phyloP scores from a whole-genome alignment of 2,329 filamentous ascomycete species.

The Exophiala sideris region DNA sequence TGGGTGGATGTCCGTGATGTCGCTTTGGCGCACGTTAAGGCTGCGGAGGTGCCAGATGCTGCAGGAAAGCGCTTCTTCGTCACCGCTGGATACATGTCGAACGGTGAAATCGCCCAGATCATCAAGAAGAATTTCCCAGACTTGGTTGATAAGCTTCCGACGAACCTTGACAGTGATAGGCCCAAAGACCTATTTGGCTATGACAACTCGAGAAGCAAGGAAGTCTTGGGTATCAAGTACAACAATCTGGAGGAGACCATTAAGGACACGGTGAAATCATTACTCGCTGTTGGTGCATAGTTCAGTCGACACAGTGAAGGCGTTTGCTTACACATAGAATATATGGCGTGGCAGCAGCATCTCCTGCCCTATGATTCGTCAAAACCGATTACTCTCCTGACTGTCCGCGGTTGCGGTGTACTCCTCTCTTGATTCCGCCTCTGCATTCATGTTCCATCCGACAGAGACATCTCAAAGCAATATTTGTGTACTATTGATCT shows the following conservation, averaged over 20 bases:
- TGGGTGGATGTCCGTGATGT: conserved; percentile 55
- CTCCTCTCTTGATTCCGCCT: no score
- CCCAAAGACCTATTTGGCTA: conserved; percentile 48
- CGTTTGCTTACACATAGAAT: no score
- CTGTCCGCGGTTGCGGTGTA: no score
- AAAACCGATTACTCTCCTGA: no score
- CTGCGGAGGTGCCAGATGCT: conserved; percentile 46
- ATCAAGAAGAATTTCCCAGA: conserved; percentile 44
- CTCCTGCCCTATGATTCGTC: no score
- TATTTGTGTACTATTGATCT: no score
- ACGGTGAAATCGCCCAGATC: conserved; percentile 42
- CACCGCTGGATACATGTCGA: conserved; percentile 40
- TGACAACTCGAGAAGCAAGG: conserved; percentile 41
- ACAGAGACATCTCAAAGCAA: no score
- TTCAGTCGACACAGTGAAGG: background rate
- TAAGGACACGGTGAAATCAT: conserved; percentile 49
- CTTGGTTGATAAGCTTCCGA: conserved; percentile 41
- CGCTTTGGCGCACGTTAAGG: conserved; percentile 47
- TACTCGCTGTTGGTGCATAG: conserved; percentile 52
- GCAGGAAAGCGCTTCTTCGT: conserved; percentile 47
- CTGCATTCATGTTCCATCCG: no score
- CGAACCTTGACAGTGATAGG: conserved; percentile 53
- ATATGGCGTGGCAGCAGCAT: no score
- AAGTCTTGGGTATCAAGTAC: conserved; percentile 43
- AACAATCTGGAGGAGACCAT: conserved; percentile 37